These are phyloP conservation scores for Aspergillus wentii DNA, from an alignment of 495 filamentous ascomycete genomes.

Conservation along the genomic window DNA sequence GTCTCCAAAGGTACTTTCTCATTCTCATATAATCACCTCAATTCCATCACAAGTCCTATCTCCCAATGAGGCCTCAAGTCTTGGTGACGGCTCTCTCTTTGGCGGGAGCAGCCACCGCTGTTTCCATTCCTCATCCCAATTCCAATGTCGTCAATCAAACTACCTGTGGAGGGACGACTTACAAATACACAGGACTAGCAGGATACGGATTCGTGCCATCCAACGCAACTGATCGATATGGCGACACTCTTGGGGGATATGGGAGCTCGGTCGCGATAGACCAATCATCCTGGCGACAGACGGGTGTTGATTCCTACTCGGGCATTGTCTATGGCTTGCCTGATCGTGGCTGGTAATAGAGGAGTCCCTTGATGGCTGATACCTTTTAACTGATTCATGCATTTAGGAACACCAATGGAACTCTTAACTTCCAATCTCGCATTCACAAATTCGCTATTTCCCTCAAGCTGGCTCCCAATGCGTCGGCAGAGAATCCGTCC, in stretches of 20 bases:
- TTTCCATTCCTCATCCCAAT: not conserved
- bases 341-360: constrained; percentile 63
- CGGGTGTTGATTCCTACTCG: constrained; percentile 47
- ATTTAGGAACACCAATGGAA: constrained; percentile 68
- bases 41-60: too few relatives aligned
- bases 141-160: constrained; percentile 42
- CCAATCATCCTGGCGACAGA: constrained; percentile 57
- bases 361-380: not conserved
- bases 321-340: constrained; percentile 63
- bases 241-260: constrained; percentile 67
- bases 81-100: constrained; percentile 13
- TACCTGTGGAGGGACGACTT: constrained; percentile 59
- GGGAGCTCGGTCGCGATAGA: constrained; percentile 67
- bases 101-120: constrained; percentile 9
- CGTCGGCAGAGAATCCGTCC: constrained; percentile 53
- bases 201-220: constrained; percentile 63
- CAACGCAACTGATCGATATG: constrained; percentile 62
- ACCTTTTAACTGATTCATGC: not conserved
- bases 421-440: constrained; percentile 66
- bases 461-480: constrained; percentile 49
- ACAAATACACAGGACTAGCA: constrained; percentile 63
- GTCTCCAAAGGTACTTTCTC: too few relatives aligned
- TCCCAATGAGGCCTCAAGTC: not conserved
- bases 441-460: constrained; percentile 66
- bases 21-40: too few relatives aligned